phyloP scores from a whole-genome alignment of 2,329 filamentous ascomycete species.

The Orbilia javanica region DNA sequence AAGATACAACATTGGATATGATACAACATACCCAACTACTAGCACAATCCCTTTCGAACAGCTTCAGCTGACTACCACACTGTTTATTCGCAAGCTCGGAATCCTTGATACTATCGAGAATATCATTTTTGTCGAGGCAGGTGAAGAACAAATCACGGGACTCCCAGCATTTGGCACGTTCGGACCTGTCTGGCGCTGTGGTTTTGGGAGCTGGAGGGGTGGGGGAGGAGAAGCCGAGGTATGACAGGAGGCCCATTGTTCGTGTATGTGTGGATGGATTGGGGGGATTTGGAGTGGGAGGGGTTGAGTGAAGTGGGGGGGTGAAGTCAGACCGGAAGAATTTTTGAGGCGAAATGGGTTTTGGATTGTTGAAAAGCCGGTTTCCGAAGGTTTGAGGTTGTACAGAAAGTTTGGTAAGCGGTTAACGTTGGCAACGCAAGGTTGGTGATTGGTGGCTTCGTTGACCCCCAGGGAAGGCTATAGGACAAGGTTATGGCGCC shows the following conservation, averaged over 20 bases:
- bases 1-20: slow-evolving; percentile 9
- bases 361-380: not conserved
- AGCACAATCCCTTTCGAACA: slow-evolving; percentile 88
- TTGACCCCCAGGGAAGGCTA: too few species aligned
- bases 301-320: not conserved
- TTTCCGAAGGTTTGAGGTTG: slow-evolving; percentile 1
- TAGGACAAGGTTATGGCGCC: too few species aligned
- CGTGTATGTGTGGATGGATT: not conserved
- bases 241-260: slow-evolving; percentile 70
- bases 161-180: slow-evolving; percentile 88
- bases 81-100: slow-evolving; percentile 71
- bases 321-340: too few species aligned
- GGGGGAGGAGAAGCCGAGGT: slow-evolving; percentile 64
- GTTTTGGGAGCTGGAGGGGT: slow-evolving; percentile 66
- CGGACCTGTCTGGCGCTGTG: slow-evolving; percentile 85
- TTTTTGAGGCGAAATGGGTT: not conserved
- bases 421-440: not conserved
- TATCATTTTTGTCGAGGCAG: slow-evolving; percentile 84
- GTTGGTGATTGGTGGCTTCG: too few species aligned
- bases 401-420: not conserved
- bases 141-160: slow-evolving; percentile 87
- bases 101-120: slow-evolving; percentile 79
- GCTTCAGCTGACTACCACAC: slow-evolving; percentile 73
- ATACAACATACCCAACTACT: slow-evolving; percentile 81
- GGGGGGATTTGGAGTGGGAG: not conserved